A percentile compares a stretch with the other conserved stretches of the same genome.
Conservation (phyloP, 768 basidiomycete genomes). For the Termitomyces bulborhizus region DNA sequence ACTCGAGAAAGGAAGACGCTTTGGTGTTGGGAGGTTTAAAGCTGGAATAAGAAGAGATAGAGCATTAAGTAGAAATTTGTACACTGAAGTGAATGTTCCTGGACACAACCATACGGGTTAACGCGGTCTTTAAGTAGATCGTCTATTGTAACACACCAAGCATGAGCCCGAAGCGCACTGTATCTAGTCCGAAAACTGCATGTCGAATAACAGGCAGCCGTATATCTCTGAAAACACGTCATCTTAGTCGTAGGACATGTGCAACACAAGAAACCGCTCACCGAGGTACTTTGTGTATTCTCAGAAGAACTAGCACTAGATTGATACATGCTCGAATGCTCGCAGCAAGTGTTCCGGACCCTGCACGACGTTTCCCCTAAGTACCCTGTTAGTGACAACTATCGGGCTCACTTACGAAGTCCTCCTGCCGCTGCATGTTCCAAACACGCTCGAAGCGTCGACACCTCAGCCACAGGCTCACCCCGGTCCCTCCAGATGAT, state of each 20-base stretch:
- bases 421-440: constrained; percentile 69
- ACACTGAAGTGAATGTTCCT: constrained; percentile 74
- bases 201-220: constrained; percentile 65
- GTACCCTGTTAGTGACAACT: neutral
- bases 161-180: constrained; percentile 84
- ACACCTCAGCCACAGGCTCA: constrained; percentile 65
- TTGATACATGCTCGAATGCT: constrained; percentile 81
- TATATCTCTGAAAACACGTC: constrained; percentile 37
- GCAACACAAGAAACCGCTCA: constrained; percentile 23
- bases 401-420: constrained; percentile 45
- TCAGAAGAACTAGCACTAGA: constrained; percentile 68
- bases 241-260: neutral
- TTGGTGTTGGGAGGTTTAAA: constrained; percentile 23
- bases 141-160: constrained; percentile 42
- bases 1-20: constrained; percentile 19
- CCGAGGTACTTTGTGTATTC: constrained; percentile 64
- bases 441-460: constrained; percentile 57
- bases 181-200: constrained; percentile 81
- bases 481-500: constrained; percentile 81
- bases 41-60: constrained; percentile 65
- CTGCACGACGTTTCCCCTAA: constrained; percentile 29
- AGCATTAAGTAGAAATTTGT: constrained; percentile 74
- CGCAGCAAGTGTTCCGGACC: constrained; percentile 77
- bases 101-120: neutral
- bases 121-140: no score